Base-by-base conservation (phyloP, 441 rosid species). In the Syzygium malaccense region DNA sequence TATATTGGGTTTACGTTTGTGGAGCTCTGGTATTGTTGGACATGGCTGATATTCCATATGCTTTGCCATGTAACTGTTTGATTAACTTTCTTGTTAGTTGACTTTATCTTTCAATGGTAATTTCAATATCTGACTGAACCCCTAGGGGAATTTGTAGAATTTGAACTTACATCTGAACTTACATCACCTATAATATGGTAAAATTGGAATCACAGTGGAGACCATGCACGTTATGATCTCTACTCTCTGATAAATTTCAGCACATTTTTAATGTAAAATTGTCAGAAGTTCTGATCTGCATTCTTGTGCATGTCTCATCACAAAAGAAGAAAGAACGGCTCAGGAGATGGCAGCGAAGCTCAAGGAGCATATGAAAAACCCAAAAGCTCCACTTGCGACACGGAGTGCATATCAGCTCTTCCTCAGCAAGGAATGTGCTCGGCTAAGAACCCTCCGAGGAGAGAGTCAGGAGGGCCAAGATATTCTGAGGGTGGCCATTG, bases 391-490 rank as follows among this genome's bases (percentile, higher is more conserved):
- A n/a, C 54, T 64, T 28, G 55, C 71, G 1, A 48, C 33, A 26
- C 33, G 88, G 51, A 86, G 88, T 64, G 78, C 88, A 48, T 86
- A 86, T 64, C 88, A 86, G 33, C 45, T 86, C 55, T 86, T 86
- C 79, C 78, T 86, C 78, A 49, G 64, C 53, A 86, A 55, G 80
- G 88, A 86, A 64, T 86, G 87, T 9, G 88, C 48, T 64, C 78
- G 88, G 78, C 33, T 86, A 62, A 86, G 64, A 41, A 41, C 71
- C 25, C 33, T 86, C 18, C 80, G 33, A n/a, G 88, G 79, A 51
- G 88, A 85, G 58, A 54, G 23, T 86, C 88, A 26, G 26, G 80
- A 86, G 14, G 78, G 88, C 88, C 66, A n/a, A 86, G 49, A 86
- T 64, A 60, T 49, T 57, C 71, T 49, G 78, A 86, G 51, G 78